These are phyloP conservation scores for Rhizoclosmatium globosum DNA, from an alignment of 192 early-diverging fungal genomes.

Conservation along the genomic window DNA sequence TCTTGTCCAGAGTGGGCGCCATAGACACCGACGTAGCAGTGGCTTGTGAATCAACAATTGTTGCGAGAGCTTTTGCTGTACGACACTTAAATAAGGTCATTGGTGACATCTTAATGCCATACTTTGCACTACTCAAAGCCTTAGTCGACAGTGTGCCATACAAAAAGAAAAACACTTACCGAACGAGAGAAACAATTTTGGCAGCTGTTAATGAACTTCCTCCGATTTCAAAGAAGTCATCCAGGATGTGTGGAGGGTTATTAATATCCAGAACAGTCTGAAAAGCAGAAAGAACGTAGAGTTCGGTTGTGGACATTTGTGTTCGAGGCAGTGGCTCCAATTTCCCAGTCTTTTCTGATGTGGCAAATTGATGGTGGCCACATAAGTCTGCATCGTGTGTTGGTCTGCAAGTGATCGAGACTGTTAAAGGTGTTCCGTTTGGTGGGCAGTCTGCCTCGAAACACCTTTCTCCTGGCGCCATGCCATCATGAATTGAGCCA, in stretches of 20 bases:
- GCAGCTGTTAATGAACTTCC: constrained; percentile 49
- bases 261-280: constrained; percentile 43
- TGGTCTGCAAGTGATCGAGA: constrained; percentile 13
- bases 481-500: constrained; percentile 43
- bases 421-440: constrained; percentile 37
- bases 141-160: not conserved
- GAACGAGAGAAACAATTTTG: constrained; percentile 16
- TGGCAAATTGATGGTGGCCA: not conserved
- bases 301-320: not conserved
- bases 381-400: constrained; percentile 13
- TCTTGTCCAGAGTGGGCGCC: too few species aligned
- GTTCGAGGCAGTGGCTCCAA: not conserved
- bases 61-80: not conserved
- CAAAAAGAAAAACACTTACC: not conserved
- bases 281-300: constrained; percentile 35
- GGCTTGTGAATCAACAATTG: not conserved
- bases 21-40: too few species aligned
- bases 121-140: not conserved
- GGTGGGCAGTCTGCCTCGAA: constrained; percentile 49
- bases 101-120: constrained; percentile 13
- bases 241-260: constrained; percentile 6
- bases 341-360: not conserved
- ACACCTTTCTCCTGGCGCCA: constrained; percentile 23
- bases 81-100: constrained; percentile 21
- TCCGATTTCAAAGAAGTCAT: constrained; percentile 55